phyloP scores from a whole-genome alignment of 2,329 filamentous ascomycete species.

The Alternaria brassicicola region DNA sequence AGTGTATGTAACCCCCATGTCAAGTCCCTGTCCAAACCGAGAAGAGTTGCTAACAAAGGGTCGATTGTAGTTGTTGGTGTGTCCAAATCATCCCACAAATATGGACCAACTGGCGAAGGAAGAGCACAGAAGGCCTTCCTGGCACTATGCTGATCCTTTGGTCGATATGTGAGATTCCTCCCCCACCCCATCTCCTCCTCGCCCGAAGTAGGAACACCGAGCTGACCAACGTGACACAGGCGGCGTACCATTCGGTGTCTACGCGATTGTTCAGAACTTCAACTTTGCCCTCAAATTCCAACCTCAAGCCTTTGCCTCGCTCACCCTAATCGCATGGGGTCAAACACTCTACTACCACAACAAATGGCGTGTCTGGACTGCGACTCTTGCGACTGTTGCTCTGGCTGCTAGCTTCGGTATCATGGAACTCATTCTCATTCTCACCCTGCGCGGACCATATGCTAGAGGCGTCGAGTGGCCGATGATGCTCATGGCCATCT shows the following conservation, averaged over 20 bases:
- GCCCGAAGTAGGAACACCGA: background rate
- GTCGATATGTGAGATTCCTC: conserved; percentile 56
- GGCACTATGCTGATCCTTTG: conserved; percentile 67
- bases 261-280: conserved; percentile 61
- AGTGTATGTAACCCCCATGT: conserved; percentile 28
- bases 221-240: conserved; percentile 23
- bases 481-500: conserved; percentile 62
- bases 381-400: conserved; percentile 49
- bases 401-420: conserved; percentile 58
- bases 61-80: conserved; percentile 48
- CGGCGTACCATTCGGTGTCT: conserved; percentile 58
- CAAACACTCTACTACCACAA: conserved; percentile 60
- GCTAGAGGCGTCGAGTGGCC: conserved; percentile 60
- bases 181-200: background rate
- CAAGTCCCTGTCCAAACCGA: background rate
- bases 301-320: conserved; percentile 59
- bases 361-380: conserved; percentile 57
- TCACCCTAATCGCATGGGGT: conserved; percentile 59
- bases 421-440: conserved; percentile 62
- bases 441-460: conserved; percentile 64
- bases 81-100: conserved; percentile 55
- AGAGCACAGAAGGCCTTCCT: conserved; percentile 67
- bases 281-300: conserved; percentile 62
- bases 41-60: conserved; percentile 22
- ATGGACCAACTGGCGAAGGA: conserved; percentile 66